Base-by-base conservation (phyloP, 768 basidiomycete genomes). In the Hericium rajendrae region DNA sequence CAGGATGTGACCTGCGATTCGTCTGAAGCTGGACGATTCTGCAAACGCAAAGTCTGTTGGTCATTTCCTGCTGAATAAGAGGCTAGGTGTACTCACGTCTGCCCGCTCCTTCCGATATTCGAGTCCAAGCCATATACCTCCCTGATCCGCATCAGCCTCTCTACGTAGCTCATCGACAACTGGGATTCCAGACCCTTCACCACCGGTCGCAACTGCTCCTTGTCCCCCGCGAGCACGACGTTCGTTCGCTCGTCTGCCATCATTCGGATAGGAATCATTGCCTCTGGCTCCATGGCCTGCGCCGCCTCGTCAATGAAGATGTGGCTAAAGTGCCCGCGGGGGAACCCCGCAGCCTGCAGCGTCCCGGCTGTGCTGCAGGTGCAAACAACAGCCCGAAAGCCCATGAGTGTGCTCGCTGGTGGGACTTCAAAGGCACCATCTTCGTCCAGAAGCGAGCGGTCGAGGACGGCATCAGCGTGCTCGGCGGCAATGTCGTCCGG, bases 281-380 rank as follows among this genome's bases (percentile, higher is more conserved):
- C 66, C 60, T 82, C 78, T 0, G 84, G 82, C 61, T 86, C 84
- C 41, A 76, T 76, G 0, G 78, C 83, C 61, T 86, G 83, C 0
- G 82, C 83, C 5, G 82, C 84, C 59, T 86, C 84, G 61, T 86
- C 84, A 41, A 83, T 69, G 60, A 86, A 80, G 16, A 86, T 79
- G 59, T 84, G 80, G 0, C 68, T 77, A 61, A 79, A 86, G 64
- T 83, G 80, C 0, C 83, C 84, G 13, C 74, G 68, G 32, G 68
- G 65, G 22, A 83, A 40, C 0, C 82, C 82, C 9, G 83, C 60
- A 4, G 72, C 72, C 26, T 76, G 73, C 3, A 78, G 74, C 1
- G 80, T 70, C 4, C 73, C 73, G 0, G 75, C 83, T 0, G 81
- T 78, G 10, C 81, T 60, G 65, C 83, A 85, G 0, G 84, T 86